Base-by-base conservation (phyloP, 495 filamentous ascomycete species). In the Hypoxylon perforatum region DNA sequence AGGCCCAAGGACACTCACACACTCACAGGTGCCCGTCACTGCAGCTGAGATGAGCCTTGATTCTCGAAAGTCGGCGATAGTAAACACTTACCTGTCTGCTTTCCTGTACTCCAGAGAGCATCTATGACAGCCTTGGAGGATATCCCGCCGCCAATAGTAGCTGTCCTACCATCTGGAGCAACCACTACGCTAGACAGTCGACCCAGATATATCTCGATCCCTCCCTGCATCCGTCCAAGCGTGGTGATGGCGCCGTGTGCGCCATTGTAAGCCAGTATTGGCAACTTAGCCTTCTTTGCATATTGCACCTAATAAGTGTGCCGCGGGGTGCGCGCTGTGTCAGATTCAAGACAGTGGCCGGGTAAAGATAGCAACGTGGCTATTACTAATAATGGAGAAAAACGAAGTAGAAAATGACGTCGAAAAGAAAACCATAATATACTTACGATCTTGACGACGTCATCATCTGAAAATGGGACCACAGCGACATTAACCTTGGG, bases 141-240 rank as follows among this genome's bases (percentile, higher is more conserved):
- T 6, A 77, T 75, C 22, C 87, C 86, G 41, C 86, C 87, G 4
- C 78, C 81, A 51, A 88, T 72, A 2, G 70, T 80, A 48, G 77
- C 84, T 0, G 82, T 84, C 12, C 83, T 69, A 11, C 78, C 81
- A 58, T 82, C 76, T 2, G 63, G 12, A 2, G 76, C 65, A 35
- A 88, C 72, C 15, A 62, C 57, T 30, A 85, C 77, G 33, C 66
- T 73, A 62, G 72, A 78, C 36, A 86, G 69, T 57, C 80, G 63
- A 33, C 57, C 56, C 49, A 87, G 44, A 46, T 72, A 70, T 41
- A 87, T 87, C 12, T 75, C 74, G 44, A 88, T 79, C n/a, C 84
- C 85, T 44, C 75, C 53, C 15, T 74, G 36, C 75, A 87, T 77
- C 10, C 73, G 72, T 0, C 75, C 76, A 14, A 87, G 69, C 0